phyloP scores from a whole-genome alignment of 1,284 basidiomycete genomes.

The Rhodotorula sp. region DNA sequence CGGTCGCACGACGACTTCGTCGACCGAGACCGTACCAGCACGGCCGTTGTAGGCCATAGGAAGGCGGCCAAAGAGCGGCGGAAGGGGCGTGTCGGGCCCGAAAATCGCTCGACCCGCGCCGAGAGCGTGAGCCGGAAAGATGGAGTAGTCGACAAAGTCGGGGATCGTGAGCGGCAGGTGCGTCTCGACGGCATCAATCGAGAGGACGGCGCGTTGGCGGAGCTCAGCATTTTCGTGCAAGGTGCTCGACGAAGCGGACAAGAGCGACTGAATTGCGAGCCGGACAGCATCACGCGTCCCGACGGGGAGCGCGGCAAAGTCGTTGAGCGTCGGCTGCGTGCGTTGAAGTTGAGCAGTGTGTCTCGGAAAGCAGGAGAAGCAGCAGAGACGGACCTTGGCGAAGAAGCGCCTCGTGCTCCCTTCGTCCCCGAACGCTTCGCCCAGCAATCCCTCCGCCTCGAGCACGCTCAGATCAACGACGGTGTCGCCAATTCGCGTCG shows the following conservation, averaged over 20 bases:
- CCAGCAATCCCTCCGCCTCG: slow-evolving; percentile 8
- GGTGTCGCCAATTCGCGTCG: slow-evolving; percentile 39
- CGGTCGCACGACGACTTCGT: slow-evolving; percentile 23
- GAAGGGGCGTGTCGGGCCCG: slow-evolving; percentile 31
- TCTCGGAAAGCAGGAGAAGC: too few species aligned
- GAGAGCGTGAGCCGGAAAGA: slow-evolving; percentile 41
- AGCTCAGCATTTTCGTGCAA: slow-evolving; percentile 1
- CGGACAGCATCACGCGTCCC: slow-evolving; percentile 27
- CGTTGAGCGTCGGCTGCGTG: slow-evolving; percentile 35
- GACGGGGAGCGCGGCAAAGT: slow-evolving; percentile 28
- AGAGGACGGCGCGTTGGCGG: slow-evolving; percentile 13
- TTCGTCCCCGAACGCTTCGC: background rate
- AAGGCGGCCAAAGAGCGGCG: slow-evolving; percentile 31
- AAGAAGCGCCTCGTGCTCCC: slow-evolving; percentile 6
- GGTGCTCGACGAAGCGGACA: slow-evolving; percentile 14
- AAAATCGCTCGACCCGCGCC: slow-evolving; percentile 35
- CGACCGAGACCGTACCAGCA: slow-evolving; percentile 27
- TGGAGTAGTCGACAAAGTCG: slow-evolving; percentile 45
- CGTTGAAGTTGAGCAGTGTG: background rate
- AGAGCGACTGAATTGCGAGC: slow-evolving; percentile 26
- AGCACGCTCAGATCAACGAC: slow-evolving; percentile 41
- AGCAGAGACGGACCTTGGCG: background rate
- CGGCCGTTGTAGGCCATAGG: slow-evolving; percentile 45
- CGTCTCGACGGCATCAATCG: slow-evolving; percentile 16
- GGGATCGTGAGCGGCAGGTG: slow-evolving; percentile 40